These are phyloP conservation scores for Cryptococcus amylolentus DNA, from an alignment of 1,284 basidiomycete genomes.

Conservation along the genomic window DNA sequence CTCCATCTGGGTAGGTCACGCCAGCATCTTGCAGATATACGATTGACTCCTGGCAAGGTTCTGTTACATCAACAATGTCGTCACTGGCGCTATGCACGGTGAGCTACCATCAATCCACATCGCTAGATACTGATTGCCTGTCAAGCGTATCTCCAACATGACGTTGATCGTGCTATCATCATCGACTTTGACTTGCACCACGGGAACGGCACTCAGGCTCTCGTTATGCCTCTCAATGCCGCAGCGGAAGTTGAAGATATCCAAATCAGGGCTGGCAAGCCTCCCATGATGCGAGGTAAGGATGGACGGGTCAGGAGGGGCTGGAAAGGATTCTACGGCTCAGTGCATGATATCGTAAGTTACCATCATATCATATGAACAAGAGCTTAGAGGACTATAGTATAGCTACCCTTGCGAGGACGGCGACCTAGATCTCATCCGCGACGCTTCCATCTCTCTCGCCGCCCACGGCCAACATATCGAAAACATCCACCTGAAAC, in stretches of 20 bases:
- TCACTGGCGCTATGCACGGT: conserved; percentile 87
- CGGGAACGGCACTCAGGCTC: conserved; percentile 82
- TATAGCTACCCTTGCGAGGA: conserved; percentile 90
- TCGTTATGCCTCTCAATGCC: conserved; percentile 88
- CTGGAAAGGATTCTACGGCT: conserved; percentile 78
- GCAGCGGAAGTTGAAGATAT: conserved; percentile 69
- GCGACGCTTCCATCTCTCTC: conserved; percentile 78
- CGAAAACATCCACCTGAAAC: conserved; percentile 83
- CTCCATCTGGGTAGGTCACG: conserved; percentile 65
- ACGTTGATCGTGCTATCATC: conserved; percentile 74
- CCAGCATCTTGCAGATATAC: background rate
- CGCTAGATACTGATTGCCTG: background rate
- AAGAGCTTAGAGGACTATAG: conserved; percentile 14
- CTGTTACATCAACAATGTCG: conserved; percentile 92
- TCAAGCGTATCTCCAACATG: conserved; percentile 73
- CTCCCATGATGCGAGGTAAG: conserved; percentile 36
- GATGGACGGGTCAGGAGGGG: conserved; percentile 52
- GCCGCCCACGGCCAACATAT: conserved; percentile 86
- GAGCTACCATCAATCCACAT: conserved; percentile 9
- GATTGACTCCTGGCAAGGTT: conserved; percentile 52
- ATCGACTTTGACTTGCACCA: conserved; percentile 95
- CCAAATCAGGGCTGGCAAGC: conserved; percentile 53
- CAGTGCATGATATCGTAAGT: conserved; percentile 76
- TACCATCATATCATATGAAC: background rate
- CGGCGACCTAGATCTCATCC: conserved; percentile 70